phyloP scores from a whole-genome alignment of 78 protist species.

The Trichosphaerium sp. region DNA sequence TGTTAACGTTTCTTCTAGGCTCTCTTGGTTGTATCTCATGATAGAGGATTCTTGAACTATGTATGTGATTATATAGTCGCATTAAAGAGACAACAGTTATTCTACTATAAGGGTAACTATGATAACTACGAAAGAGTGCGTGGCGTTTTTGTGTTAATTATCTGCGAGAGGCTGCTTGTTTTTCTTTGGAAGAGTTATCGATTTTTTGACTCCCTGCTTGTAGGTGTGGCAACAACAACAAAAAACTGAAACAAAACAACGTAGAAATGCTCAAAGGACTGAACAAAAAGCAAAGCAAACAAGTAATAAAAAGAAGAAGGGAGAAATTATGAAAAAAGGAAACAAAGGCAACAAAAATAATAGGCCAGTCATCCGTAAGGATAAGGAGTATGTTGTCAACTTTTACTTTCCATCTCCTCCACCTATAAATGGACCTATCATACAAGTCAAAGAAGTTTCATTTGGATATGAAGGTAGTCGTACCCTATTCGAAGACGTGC shows the following conservation, averaged over 20 bases:
- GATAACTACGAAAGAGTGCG: too few relatives aligned
- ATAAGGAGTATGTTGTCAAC: slow-evolving; percentile 9
- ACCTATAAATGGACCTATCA: background rate
- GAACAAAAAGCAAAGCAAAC: slow-evolving; percentile 6
- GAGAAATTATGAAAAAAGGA: background rate
- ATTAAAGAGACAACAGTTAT: slow-evolving; percentile 48
- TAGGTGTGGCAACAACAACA: slow-evolving; percentile 12
- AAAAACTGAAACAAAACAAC: slow-evolving; percentile 15
- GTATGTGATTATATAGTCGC: slow-evolving; percentile 60
- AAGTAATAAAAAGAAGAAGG: slow-evolving; percentile 8
- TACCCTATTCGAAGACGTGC: too few relatives aligned
- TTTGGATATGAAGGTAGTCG: background rate
- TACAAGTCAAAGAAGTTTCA: background rate
- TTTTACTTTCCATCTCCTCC: slow-evolving; percentile 7
- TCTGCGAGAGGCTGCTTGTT: too few relatives aligned
- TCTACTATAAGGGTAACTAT: slow-evolving; percentile 53
- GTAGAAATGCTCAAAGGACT: background rate
- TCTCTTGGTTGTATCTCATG: slow-evolving; percentile 82
- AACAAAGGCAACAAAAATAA: slow-evolving; percentile 6
- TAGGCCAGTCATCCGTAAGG: slow-evolving; percentile 15
- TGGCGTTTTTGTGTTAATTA: too few relatives aligned
- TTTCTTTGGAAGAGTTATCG: too few relatives aligned
- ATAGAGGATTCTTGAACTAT: slow-evolving; percentile 63
- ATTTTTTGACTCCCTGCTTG: too few relatives aligned
- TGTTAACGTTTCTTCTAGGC: too few relatives aligned